These are phyloP conservation scores for Neofusicoccum parvum DNA, from an alignment of 2,329 filamentous ascomycete species.

Conservation along the genomic window DNA sequence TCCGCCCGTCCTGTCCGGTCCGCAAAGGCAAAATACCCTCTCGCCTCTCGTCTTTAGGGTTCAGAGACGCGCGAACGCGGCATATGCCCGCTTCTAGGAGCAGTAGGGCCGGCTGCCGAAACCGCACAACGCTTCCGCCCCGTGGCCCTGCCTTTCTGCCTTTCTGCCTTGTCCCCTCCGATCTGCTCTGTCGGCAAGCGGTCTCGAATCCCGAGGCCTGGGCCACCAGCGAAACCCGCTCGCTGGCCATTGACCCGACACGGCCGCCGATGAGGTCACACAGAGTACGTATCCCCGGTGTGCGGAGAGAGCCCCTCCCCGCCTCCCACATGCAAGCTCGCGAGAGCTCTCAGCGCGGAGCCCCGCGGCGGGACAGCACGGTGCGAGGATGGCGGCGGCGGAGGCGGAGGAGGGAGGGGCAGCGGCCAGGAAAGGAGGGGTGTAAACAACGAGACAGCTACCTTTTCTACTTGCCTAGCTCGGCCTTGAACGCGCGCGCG, in stretches of 20 bases:
- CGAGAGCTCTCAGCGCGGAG: not conserved
- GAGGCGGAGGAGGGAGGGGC: no score
- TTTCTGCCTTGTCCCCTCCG: not conserved
- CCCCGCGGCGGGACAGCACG: conserved; percentile 11
- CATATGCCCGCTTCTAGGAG: not conserved
- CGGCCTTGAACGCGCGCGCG: not conserved
- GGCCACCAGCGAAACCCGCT: not conserved
- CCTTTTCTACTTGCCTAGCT: not conserved
- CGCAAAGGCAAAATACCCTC: no score
- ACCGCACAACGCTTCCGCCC: not conserved
- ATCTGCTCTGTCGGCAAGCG: not conserved
- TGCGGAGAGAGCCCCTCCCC: not conserved
- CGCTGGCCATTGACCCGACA: conserved; percentile 9
- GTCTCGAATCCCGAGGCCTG: not conserved
- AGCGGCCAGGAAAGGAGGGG: not conserved
- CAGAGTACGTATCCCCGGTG: not conserved
- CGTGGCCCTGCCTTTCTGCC: not conserved
- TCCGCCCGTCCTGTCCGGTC: no score
- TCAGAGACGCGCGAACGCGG: no score
- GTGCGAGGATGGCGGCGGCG: not conserved
- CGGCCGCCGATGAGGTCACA: not conserved
- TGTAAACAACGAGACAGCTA: not conserved
- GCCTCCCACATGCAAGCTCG: no score
- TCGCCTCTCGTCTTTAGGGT: no score
- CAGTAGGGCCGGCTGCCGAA: not conserved